These are phyloP conservation scores for Colletotrichum sp. DNA, from an alignment of 2,329 filamentous ascomycete genomes.

Conservation along the genomic window DNA sequence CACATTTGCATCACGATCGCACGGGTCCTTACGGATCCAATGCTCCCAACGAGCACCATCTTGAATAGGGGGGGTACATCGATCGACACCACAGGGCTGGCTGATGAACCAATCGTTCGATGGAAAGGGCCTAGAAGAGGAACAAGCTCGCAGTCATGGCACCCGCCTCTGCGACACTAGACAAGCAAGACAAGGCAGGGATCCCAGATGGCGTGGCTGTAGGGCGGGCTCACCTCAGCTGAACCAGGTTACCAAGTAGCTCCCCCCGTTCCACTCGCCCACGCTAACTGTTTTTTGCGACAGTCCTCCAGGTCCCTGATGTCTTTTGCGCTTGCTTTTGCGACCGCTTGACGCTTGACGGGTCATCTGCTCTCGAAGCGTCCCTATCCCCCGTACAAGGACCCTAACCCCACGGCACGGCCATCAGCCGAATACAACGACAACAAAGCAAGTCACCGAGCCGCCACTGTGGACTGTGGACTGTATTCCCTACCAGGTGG, in stretches of 20 bases:
- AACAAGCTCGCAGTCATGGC: conserved; percentile 29
- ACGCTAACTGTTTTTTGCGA: conserved; percentile 33
- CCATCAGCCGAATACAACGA: not conserved
- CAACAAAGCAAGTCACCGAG: not conserved
- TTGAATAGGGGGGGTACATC: conserved; percentile 2
- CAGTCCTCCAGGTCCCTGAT: not conserved
- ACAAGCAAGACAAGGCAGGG: conserved; percentile 22
- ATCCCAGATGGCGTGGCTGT: conserved; percentile 28
- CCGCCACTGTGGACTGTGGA: not conserved
- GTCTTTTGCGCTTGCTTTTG: conserved; percentile 2
- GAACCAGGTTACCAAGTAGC: conserved; percentile 26
- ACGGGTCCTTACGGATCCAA: not conserved
- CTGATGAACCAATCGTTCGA: conserved; percentile 29
- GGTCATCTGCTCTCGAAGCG: conserved; percentile 21
- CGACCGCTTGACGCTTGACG: not conserved
- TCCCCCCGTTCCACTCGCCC: conserved; percentile 30
- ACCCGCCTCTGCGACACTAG: conserved; percentile 11
- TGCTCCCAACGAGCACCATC: not conserved
- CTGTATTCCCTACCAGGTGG: not conserved
- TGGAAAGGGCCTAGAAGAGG: conserved; percentile 25
- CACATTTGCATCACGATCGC: not conserved
- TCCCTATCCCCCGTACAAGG: conserved; percentile 31
- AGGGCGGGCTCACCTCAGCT: conserved; percentile 42
- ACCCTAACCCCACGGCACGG: conserved; percentile 16
- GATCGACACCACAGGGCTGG: conserved; percentile 23